phyloP scores from a whole-genome alignment of 768 basidiomycete species.

The Rossbeevera mucosa region DNA sequence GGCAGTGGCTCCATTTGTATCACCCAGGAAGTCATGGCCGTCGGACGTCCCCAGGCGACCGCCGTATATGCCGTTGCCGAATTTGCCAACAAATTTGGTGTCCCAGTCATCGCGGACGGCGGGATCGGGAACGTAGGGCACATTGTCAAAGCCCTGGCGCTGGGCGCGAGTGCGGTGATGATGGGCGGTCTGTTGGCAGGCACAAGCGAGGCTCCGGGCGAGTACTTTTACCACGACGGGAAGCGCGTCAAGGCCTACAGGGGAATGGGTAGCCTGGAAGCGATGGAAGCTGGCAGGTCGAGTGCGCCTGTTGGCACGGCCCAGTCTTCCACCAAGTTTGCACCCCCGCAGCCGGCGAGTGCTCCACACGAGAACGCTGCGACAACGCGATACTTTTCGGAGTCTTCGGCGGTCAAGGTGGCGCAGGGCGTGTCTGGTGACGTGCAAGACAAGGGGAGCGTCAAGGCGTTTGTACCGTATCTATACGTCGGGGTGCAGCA shows the following conservation, averaged over 20 bases:
- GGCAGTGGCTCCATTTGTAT: conserved; percentile 98
- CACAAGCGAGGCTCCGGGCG: conserved; percentile 94
- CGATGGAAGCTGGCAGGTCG: conserved; percentile 78
- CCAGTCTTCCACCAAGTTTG: conserved; percentile 41
- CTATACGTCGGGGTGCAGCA: conserved; percentile 82
- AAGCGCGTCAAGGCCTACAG: conserved; percentile 98
- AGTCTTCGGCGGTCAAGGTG: conserved; percentile 81
- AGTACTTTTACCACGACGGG: conserved; percentile 99
- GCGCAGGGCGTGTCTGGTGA: conserved; percentile 96
- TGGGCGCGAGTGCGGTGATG: conserved; percentile 97
- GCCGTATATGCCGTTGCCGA: conserved; percentile 97
- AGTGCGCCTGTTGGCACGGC: conserved; percentile 16
- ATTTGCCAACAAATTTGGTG: conserved; percentile 88
- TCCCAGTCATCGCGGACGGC: conserved; percentile 96
- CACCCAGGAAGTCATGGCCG: conserved; percentile 99
- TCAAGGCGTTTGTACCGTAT: conserved; percentile 89
- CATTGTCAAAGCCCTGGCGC: conserved; percentile 91
- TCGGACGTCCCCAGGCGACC: conserved; percentile 95
- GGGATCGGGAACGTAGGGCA: conserved; percentile 95
- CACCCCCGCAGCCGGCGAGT: conserved; percentile 42
- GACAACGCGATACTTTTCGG: conserved; percentile 67
- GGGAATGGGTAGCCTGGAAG: conserved; percentile 96
- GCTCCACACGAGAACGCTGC: conserved; percentile 82
- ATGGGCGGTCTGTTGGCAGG: conserved; percentile 97
- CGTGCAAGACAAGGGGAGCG: conserved; percentile 95